Evolutionary conservation across 306 rosid species (phyloP).

Genomic region (Alnus glutinosa): DNA sequence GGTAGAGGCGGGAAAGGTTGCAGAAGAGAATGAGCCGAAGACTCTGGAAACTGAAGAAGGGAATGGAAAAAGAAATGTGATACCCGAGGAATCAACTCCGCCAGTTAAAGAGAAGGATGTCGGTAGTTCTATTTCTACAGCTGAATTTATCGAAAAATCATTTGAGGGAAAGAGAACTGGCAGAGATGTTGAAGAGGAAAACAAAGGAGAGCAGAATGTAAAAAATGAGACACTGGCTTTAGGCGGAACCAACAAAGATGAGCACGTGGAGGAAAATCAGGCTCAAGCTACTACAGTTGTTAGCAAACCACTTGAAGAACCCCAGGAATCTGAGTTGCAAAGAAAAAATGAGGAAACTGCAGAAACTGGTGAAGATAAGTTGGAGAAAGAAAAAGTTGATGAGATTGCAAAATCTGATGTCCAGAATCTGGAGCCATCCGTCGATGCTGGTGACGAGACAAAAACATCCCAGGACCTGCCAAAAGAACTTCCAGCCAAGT

Average conservation of each 20-base stretch:
- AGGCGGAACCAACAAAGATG: constrained; percentile 31
- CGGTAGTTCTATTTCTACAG: constrained; percentile 12
- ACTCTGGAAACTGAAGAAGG: constrained; percentile 21
- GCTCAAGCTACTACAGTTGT: constrained; percentile 38
- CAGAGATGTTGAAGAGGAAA: constrained; percentile 28
- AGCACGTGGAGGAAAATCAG: constrained; percentile 35
- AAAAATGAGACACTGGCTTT: constrained; percentile 27
- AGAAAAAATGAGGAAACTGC: constrained; percentile 43
- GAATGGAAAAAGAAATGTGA: constrained; percentile 16
- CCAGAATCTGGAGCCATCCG: constrained; percentile 34
- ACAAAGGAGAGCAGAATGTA: constrained; percentile 18
- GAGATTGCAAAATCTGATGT: constrained; percentile 48
- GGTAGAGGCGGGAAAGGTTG: constrained; percentile 39
- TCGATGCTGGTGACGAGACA: constrained; percentile 43
- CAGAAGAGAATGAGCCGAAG: constrained; percentile 38
- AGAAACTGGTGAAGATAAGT: constrained; percentile 8
- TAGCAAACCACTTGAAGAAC: constrained; percentile 28
- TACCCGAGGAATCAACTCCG: constrained; percentile 16
- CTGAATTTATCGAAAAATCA: constrained; percentile 20
- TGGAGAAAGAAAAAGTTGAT: constrained; percentile 37
- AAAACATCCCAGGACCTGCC: constrained; percentile 46
- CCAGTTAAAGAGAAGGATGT: constrained; percentile 9
- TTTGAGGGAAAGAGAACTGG: not conserved
- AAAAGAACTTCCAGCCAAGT: constrained; percentile 54
- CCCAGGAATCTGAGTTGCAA: constrained; percentile 50